Percentiles rank a stretch among this genome's conserved stretches.
phyloP scores from a whole-genome alignment of 768 basidiomycete species.

The Sporobolomyces pararoseus region DNA sequence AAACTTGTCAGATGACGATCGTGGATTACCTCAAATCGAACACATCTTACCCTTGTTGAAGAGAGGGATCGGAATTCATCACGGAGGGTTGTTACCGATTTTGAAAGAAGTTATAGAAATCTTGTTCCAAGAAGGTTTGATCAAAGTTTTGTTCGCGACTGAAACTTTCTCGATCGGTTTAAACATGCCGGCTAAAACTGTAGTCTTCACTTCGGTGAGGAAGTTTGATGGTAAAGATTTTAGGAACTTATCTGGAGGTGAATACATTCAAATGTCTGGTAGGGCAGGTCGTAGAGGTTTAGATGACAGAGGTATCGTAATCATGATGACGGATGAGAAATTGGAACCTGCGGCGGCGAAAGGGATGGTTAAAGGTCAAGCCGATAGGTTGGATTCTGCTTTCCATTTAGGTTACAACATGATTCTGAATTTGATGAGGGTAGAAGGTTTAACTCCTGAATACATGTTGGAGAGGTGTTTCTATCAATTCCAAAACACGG shows the following conservation, averaged over 20 bases:
- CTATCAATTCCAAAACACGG: slow-evolving; percentile 95
- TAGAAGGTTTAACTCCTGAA: slow-evolving; percentile 96
- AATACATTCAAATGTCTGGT: slow-evolving; percentile 99
- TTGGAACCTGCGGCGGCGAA: slow-evolving; percentile 87
- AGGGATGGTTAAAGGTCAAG: slow-evolving; percentile 96
- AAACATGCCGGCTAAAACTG: slow-evolving; percentile 99
- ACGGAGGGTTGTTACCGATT: slow-evolving; percentile 93
- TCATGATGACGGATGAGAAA: slow-evolving; percentile 99
- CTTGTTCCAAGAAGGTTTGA: slow-evolving; percentile 93
- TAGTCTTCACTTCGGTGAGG: slow-evolving; percentile 89
- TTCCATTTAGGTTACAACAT: slow-evolving; percentile 99
- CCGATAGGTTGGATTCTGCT: slow-evolving; percentile 92
- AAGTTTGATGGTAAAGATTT: slow-evolving; percentile 97
- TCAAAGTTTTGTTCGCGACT: slow-evolving; percentile 96
- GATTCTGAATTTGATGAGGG: slow-evolving; percentile 96
- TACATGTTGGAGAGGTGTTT: slow-evolving; percentile 97
- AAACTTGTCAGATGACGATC: slow-evolving; percentile 78
- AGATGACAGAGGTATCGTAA: slow-evolving; percentile 97
- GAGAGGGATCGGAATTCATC: slow-evolving; percentile 96
- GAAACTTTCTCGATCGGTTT: slow-evolving; percentile 96
- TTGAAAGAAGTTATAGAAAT: slow-evolving; percentile 99
- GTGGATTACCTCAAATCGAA: slow-evolving; percentile 84
- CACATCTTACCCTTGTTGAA: slow-evolving; percentile 87
- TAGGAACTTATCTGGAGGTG: slow-evolving; percentile 79
- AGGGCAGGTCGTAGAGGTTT: slow-evolving; percentile 94